Percentiles rank a stretch among this genome's conserved stretches.
phyloP scores from a whole-genome alignment of 805 yeast genomes.

The Metschnikowia orientalis region DNA sequence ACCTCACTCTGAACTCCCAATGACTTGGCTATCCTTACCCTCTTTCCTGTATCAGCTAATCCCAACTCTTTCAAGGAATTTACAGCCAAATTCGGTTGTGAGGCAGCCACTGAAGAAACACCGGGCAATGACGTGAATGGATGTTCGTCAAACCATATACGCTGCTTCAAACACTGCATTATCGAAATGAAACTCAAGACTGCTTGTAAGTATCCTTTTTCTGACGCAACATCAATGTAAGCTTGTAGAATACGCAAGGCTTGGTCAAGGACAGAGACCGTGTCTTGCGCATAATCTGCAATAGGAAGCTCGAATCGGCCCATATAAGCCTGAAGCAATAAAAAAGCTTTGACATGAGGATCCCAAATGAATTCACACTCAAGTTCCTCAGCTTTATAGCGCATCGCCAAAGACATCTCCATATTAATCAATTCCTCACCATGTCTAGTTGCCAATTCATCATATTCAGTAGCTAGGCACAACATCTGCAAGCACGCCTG shows the following conservation, averaged over 20 bases:
- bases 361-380: slow-evolving; percentile 72
- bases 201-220: slow-evolving; percentile 64
- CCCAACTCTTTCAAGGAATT: slow-evolving; percentile 42
- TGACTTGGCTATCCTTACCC: slow-evolving; percentile 31
- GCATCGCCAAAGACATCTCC: slow-evolving; percentile 52
- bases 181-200: slow-evolving; percentile 59
- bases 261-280: slow-evolving; percentile 89
- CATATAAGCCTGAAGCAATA: slow-evolving; percentile 71
- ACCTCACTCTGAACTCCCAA: slow-evolving; percentile 33
- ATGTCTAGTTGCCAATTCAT: slow-evolving; percentile 85
- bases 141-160: slow-evolving; percentile 79
- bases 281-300: slow-evolving; percentile 93
- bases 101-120: slow-evolving; percentile 8
- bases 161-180: slow-evolving; percentile 87
- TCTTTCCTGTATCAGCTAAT: slow-evolving; percentile 29
- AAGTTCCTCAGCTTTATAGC: slow-evolving; percentile 54
- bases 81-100: slow-evolving; percentile 1
- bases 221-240: slow-evolving; percentile 83
- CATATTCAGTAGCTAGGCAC: slow-evolving; percentile 72
- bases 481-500: slow-evolving; percentile 58
- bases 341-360: slow-evolving; percentile 76
- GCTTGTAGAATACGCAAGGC: slow-evolving; percentile 92
- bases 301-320: slow-evolving; percentile 76
- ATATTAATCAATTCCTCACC: slow-evolving; percentile 76
- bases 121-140: slow-evolving; percentile 59